phyloP scores from a whole-genome alignment of 352 stramenopile species.

The Phytophthora kernoviae region DNA sequence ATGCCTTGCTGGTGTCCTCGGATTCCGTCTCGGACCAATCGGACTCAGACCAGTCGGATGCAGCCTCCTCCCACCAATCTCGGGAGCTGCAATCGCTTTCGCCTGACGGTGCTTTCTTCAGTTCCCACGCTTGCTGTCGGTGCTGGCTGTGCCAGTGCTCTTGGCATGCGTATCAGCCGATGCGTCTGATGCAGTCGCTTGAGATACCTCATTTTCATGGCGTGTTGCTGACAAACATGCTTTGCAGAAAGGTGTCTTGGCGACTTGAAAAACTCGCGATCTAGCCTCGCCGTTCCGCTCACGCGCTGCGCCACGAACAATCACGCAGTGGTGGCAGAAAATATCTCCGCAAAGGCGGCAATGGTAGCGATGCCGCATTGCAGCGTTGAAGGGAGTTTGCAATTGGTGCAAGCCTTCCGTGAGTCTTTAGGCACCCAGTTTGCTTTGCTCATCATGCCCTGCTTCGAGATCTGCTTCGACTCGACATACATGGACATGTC shows the following conservation, averaged over 20 bases:
- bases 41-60: conserved; percentile 32
- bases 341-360: conserved; percentile 82
- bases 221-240: conserved; percentile 56
- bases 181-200: conserved; percentile 4
- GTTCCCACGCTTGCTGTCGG: conserved; percentile 2
- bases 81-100: conserved; percentile 10
- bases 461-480: conserved; percentile 63
- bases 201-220: conserved; percentile 17
- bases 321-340: conserved; percentile 72
- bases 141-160: conserved; percentile 7
- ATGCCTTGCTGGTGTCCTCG: conserved; percentile 39
- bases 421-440: conserved; percentile 65
- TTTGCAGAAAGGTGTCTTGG: conserved; percentile 67
- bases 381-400: conserved; percentile 61
- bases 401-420: conserved; percentile 60
- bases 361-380: conserved; percentile 67
- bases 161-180: conserved; percentile 13
- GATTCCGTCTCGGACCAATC: conserved; percentile 55
- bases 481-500: conserved; percentile 67
- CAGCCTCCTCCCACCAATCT: conserved; percentile 34
- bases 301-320: conserved; percentile 52
- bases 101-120: conserved; percentile 19
- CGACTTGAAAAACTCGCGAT: conserved; percentile 54
- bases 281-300: conserved; percentile 14
- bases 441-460: conserved; percentile 50